phyloP scores from a whole-genome alignment of 2,329 filamentous ascomycete species.

The Exophiala sp. region DNA sequence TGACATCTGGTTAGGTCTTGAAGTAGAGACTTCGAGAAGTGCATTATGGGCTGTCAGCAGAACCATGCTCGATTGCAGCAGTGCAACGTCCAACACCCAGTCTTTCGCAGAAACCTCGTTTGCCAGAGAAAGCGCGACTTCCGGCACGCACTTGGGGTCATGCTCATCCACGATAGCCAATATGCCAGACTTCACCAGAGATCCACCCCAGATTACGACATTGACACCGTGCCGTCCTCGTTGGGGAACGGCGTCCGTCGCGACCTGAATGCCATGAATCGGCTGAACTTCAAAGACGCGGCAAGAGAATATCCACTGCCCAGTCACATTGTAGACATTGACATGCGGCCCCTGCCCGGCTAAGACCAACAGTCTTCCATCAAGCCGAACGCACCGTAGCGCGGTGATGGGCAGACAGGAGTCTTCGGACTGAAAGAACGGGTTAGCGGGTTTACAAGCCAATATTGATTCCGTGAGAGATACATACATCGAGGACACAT shows the following conservation, averaged over 20 bases:
- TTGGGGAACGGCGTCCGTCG: conserved; percentile 11
- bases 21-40: conserved; percentile 49
- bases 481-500: conserved; percentile 8
- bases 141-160: conserved; percentile 27
- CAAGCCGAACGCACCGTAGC: conserved; percentile 33
- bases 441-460: background rate
- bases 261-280: conserved; percentile 16
- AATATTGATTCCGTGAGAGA: background rate
- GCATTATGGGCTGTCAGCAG: conserved; percentile 86
- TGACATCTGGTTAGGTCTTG: conserved; percentile 19
- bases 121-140: conserved; percentile 34
- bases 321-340: conserved; percentile 33
- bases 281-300: conserved; percentile 25
- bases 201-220: conserved; percentile 61
- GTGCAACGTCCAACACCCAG: conserved; percentile 67
- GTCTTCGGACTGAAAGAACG: conserved; percentile 4
- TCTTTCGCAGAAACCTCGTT: conserved; percentile 53
- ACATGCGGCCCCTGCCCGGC: conserved; percentile 38
- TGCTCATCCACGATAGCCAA: background rate
- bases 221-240: conserved; percentile 22
- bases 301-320: conserved; percentile 34
- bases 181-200: conserved; percentile 35
- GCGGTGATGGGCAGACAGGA: conserved; percentile 40
- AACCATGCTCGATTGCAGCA: conserved; percentile 42
- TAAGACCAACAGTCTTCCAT: conserved; percentile 32